Percentiles rank a stretch among this genome's conserved stretches.
phyloP scores from a whole-genome alignment of 176 grass and related monocot species.

The Chloris gayana region DNA sequence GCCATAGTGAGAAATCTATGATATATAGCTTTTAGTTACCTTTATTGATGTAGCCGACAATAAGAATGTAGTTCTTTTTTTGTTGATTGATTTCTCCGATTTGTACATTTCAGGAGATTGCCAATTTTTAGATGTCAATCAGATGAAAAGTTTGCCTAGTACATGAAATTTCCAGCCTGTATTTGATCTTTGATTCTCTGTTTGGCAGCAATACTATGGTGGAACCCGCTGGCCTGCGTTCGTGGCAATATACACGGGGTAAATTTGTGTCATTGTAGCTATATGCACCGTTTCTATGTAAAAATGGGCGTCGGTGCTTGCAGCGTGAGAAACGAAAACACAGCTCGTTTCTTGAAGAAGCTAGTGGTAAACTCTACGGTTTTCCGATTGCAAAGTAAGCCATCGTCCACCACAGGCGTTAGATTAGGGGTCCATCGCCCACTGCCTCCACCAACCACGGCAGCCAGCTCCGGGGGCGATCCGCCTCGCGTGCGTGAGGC shows the following conservation, averaged over 20 bases:
- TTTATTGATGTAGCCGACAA: conserved; percentile 43
- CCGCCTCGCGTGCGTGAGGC: too few relatives aligned
- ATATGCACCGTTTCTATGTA: too few relatives aligned
- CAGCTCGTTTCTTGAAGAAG: too few relatives aligned
- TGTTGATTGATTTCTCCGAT: conserved; percentile 7
- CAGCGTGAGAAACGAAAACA: too few relatives aligned
- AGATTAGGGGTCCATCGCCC: too few relatives aligned
- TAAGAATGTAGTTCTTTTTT: conserved; percentile 26
- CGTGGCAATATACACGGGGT: background rate
- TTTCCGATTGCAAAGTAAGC: too few relatives aligned
- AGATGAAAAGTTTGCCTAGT: background rate
- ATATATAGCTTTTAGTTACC: conserved; percentile 47
- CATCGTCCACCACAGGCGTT: too few relatives aligned
- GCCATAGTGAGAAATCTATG: conserved; percentile 30
- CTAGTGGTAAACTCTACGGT: too few relatives aligned
- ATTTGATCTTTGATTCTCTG: background rate
- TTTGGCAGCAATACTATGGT: too few relatives aligned
- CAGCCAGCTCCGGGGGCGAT: too few relatives aligned
- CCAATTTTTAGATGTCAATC: conserved; percentile 22
- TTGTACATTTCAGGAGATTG: conserved; percentile 31
- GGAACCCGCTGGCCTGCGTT: background rate
- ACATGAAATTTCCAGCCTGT: background rate
- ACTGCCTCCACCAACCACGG: too few relatives aligned
- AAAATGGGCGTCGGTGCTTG: too few relatives aligned
- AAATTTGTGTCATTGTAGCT: background rate